Percentiles rank a stretch among this genome's conserved stretches.
Evolutionary conservation across 768 basidiomycete genomes (phyloP).

Genomic region (Suillus subaureus): DNA sequence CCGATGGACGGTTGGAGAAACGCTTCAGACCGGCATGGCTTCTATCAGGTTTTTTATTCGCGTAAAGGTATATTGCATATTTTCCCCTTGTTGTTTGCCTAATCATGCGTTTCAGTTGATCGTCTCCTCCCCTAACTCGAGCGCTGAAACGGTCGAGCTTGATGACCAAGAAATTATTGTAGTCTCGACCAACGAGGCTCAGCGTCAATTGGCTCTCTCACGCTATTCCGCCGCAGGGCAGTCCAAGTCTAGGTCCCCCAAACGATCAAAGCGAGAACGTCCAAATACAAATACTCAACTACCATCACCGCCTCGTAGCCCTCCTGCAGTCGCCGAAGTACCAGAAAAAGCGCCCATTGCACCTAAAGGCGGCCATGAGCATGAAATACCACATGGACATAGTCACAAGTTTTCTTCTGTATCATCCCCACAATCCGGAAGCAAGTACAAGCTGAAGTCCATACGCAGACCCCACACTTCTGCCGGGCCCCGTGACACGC

Average conservation of each 20-base stretch:
- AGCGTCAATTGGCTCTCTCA: constrained; percentile 64
- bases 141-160: constrained; percentile 66
- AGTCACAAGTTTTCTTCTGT: constrained; percentile 30
- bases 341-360: constrained; percentile 12
- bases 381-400: constrained; percentile 19
- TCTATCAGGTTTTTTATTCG: constrained; percentile 71
- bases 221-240: constrained; percentile 49
- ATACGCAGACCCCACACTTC: constrained; percentile 70
- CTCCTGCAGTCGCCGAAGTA: constrained; percentile 16
- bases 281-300: constrained; percentile 28
- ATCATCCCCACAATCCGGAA: constrained; percentile 33
- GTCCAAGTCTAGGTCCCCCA: constrained; percentile 62
- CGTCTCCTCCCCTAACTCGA: constrained; percentile 47
- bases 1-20: constrained; percentile 82
- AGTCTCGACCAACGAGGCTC: constrained; percentile 69
- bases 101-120: constrained; percentile 41
- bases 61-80: constrained; percentile 53
- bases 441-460: constrained; percentile 32
- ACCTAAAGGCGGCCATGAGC: constrained; percentile 9
- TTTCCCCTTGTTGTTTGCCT: constrained; percentile 15
- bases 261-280: constrained; percentile 41
- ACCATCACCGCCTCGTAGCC: constrained; percentile 45
- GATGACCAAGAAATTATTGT: constrained; percentile 66
- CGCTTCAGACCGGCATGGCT: constrained; percentile 63
- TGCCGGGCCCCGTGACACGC: constrained; percentile 67